Conservation (phyloP, 2,329 filamentous ascomycete species). For the Trichophyton schoenleinii region DNA sequence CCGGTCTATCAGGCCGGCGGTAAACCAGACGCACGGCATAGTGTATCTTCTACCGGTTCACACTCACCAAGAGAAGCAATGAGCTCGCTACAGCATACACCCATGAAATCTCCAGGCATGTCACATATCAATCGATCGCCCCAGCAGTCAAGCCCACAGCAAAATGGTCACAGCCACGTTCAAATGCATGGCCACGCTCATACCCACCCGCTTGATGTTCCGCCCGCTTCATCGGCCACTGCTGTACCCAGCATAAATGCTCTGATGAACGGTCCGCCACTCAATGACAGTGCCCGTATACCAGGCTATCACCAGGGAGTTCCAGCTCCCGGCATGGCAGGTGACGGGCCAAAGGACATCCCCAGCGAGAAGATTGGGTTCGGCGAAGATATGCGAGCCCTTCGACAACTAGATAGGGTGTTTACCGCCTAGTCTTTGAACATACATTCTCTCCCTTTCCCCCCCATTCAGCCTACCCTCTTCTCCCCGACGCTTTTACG, state of each 20-base stretch:
- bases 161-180: neutral
- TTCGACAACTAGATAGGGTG: conserved; percentile 51
- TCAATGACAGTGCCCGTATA: conserved; percentile 13
- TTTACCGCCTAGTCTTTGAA: conserved; percentile 26
- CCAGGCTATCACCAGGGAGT: neutral
- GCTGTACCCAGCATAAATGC: conserved; percentile 44
- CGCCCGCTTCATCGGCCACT: conserved; percentile 20
- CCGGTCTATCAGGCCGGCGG: conserved; percentile 1
- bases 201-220: neutral
- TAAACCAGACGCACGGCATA: conserved; percentile 5
- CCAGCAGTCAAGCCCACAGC: neutral
- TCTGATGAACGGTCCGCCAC: conserved; percentile 29
- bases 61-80: neutral
- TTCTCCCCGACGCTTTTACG: neutral
- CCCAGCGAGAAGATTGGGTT: conserved; percentile 46
- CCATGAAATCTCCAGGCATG: neutral
- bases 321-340: neutral
- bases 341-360: conserved; percentile 40
- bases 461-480: neutral
- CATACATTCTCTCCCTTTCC: neutral
- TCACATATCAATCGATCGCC: neutral
- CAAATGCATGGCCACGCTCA: neutral
- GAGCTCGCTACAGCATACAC: neutral
- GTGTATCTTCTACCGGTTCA: neutral
- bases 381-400: conserved; percentile 51